Evolutionary conservation across 2,329 filamentous ascomycete genomes (phyloP), one percentile per base, ranked within the genome.

Genomic region (Neonectria ditissima): DNA sequence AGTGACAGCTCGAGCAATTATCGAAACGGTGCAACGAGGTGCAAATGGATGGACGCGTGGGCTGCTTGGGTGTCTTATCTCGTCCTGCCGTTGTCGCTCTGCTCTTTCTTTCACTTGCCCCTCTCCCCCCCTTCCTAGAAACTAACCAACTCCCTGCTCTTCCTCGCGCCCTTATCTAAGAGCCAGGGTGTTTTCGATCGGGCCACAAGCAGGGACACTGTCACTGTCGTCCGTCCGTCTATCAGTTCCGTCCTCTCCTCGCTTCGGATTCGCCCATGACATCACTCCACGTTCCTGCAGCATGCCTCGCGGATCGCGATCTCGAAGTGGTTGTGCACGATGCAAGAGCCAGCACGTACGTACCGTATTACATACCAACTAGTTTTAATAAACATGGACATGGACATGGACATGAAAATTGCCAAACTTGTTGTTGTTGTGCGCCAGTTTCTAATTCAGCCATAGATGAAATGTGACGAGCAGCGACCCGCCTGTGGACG

Each of bases 311-410:
- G 48, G 58, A 41, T 53, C 51, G 14, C 61, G 55, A 47, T 59
- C 62, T 34, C 52, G 55, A 41, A 50, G 53, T 11, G 65, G 65
- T 8, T 67, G 65, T 51, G 45, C 62, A 14, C 54, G 65, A 54
- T 67, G 65, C 47, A 67, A 67, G 48, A 45, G 55, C n/a, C 65
- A 67, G 28, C 65, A 57, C 16, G 65, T 62, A 56, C 28, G 65
- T 66, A n/a, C 9, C 37, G n/a, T 47, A 22, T 45, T 14, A 18
- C 5, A 13, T 24, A 18, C 11, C 28, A 32, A 18, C 6, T 55
- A 30, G 30, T 48, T 48, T 39, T 22, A 37, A 45, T 48, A 41
- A 22, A 20, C 32, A 1, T 20, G 39, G 13, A 20, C 34, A 18
- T n/a, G n/a, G n/a, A n/a, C n/a, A 45, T 48, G 30, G n/a, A 20